phyloP scores from a whole-genome alignment of 345 rosid genomes.

The Camelina sativa region DNA sequence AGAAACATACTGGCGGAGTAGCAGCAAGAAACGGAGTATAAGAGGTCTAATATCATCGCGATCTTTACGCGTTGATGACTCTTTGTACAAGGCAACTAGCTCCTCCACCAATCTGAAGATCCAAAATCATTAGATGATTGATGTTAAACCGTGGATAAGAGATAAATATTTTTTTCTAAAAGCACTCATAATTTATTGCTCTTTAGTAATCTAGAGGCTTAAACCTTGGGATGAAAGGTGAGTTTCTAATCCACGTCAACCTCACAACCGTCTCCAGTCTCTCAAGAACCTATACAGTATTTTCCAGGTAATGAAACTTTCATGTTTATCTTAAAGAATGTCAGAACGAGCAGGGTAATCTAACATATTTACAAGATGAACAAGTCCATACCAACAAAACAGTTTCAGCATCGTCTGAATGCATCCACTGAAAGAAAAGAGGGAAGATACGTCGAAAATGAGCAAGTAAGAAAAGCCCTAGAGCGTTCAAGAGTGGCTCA shows the following conservation, averaged over 20 bases:
- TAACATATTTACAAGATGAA: background rate
- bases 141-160: slow-evolving; percentile 5
- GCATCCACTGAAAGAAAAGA: slow-evolving; percentile 87
- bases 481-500: slow-evolving; percentile 66
- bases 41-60: slow-evolving; percentile 68
- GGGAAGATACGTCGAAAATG: slow-evolving; percentile 81
- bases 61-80: slow-evolving; percentile 63
- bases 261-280: slow-evolving; percentile 56
- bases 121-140: slow-evolving; percentile 14
- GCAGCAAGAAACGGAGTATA: slow-evolving; percentile 56
- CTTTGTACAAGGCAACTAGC: slow-evolving; percentile 66
- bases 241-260: slow-evolving; percentile 88
- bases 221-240: slow-evolving; percentile 71
- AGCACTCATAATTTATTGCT: background rate
- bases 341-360: background rate
- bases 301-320: background rate
- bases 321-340: background rate
- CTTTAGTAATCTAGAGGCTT: slow-evolving; percentile 22
- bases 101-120: slow-evolving; percentile 79
- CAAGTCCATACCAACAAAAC: slow-evolving; percentile 64
- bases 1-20: slow-evolving; percentile 72
- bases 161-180: background rate
- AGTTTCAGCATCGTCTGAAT: slow-evolving; percentile 81
- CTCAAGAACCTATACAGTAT: slow-evolving; percentile 71
- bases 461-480: slow-evolving; percentile 74